Evolutionary conservation across 306 rosid species (phyloP).

Genomic region (Cicer arietinum): DNA sequence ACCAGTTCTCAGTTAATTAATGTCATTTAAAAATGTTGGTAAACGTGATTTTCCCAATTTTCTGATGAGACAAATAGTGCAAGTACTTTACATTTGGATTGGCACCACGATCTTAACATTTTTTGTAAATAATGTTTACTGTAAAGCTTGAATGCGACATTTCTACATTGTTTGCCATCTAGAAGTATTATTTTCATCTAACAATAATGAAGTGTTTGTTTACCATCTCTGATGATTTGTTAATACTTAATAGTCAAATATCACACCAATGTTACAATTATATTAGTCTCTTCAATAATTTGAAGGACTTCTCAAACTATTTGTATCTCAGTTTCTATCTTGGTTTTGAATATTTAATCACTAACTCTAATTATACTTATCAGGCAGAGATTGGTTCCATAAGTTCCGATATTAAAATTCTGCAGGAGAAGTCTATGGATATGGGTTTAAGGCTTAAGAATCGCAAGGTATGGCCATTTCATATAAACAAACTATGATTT

Average conservation of each 20-base stretch:
- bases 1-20: slow-evolving; percentile 20
- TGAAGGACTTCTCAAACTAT: slow-evolving; percentile 22
- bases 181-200: slow-evolving; percentile 20
- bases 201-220: neutral
- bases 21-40: slow-evolving; percentile 7
- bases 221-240: slow-evolving; percentile 26
- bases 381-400: slow-evolving; percentile 98
- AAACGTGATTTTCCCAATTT: slow-evolving; percentile 2
- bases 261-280: slow-evolving; percentile 15
- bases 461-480: slow-evolving; percentile 79
- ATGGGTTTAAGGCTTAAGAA: slow-evolving; percentile 96
- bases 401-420: slow-evolving; percentile 94
- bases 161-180: neutral
- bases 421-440: slow-evolving; percentile 98
- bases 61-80: neutral
- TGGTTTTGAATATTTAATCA: slow-evolving; percentile 25
- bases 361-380: slow-evolving; percentile 33
- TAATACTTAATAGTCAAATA: slow-evolving; percentile 9
- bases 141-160: slow-evolving; percentile 32
- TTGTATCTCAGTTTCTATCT: slow-evolving; percentile 16
- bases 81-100: slow-evolving; percentile 6
- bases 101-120: neutral
- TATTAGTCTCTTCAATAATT: slow-evolving; percentile 14
- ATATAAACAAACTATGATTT: neutral
- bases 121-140: neutral